Conservation (phyloP, 305 asterid species). For the Rubia balearica region DNA sequence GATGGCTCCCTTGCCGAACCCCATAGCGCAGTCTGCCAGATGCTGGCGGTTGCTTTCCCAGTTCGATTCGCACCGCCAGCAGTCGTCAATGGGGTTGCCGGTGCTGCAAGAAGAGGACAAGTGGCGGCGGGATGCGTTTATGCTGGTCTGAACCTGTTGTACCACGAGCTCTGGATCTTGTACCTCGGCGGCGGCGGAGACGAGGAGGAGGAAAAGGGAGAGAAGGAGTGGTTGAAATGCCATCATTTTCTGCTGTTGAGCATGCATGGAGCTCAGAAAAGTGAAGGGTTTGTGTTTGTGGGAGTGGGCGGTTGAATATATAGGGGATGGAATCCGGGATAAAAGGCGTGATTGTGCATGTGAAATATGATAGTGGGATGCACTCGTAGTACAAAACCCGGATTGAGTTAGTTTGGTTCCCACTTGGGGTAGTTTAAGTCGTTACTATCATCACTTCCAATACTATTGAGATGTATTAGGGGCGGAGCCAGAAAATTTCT, state of each 20-base stretch:
- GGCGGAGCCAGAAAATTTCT: too few relatives aligned
- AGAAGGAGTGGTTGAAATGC: neutral
- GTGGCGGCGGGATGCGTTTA: conserved; percentile 61
- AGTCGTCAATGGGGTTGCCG: conserved; percentile 48
- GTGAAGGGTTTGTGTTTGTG: neutral
- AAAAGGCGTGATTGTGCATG: conserved; percentile 61
- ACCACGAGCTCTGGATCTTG: conserved; percentile 50
- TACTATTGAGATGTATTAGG: too few relatives aligned
- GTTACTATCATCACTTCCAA: conserved; percentile 19
- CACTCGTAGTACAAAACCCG: conserved; percentile 15
- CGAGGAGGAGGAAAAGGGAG: neutral
- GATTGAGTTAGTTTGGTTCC: conserved; percentile 17
- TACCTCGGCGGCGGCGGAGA: conserved; percentile 16
- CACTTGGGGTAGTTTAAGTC: conserved; percentile 26
- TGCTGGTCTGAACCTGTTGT: conserved; percentile 57
- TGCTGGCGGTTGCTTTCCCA: conserved; percentile 50
- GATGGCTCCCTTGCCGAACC: conserved; percentile 61
- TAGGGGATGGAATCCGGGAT: conserved; percentile 36
- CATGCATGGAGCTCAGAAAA: neutral
- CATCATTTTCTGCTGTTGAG: conserved; percentile 22
- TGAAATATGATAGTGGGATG: conserved; percentile 19
- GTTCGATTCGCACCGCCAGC: conserved; percentile 46
- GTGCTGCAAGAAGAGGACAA: conserved; percentile 49
- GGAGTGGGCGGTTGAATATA: neutral
- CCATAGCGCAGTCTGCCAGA: conserved; percentile 69